Evolutionary conservation across 768 basidiomycete genomes (phyloP), one percentile per base, ranked within the genome.

Genomic region (Flagelloscypha sp.): DNA sequence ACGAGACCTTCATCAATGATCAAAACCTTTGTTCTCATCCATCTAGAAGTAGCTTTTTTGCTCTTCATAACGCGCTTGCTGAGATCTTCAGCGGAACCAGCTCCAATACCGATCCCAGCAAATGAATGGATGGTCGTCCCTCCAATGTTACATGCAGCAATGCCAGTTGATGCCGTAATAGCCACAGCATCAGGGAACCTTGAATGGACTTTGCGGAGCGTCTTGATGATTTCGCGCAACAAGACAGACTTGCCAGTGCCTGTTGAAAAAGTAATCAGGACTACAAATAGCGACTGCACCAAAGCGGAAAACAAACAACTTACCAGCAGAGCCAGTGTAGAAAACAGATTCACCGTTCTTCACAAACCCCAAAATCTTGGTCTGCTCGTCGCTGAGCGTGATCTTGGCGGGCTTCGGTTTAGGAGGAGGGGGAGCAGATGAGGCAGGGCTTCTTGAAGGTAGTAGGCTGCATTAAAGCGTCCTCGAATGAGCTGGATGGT

Each of bases 301-400:
- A 21, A 16, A 24, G 35, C n/a, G 18, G 20, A 8, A 23, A 1
- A 22, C 30, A 23, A 21, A 28, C 30, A 15, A 40, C 44, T 35
- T 38, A 80, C 82, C 79, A 38, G 83, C 83, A 37, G 77, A 70
- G 15, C 83, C 83, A 2, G 81, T 84, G 53, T 84, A 84, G 58
- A 86, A 84, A 19, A 84, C 65, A 40, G 68, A 82, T 41, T 65
- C 54, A 1, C 74, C 74, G 5, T 62, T 59, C 23, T 72, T 62
- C 6, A 82, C 75, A 24, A 63, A 41, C 7, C 53, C 43, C 9
- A 75, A 28, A n/a, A 74, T 58, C 1, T 36, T 16, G 33, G 43
- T 48, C 36, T 75, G 73, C 35, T 74, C 69, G 1, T 36, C 29
- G n/a, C n/a, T n/a, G n/a, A n/a, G n/a, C n/a, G n/a, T n/a, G n/a